Base-by-base conservation (phyloP, 169 alveolate genomes). In the Plasmodium billcollinsi region DNA sequence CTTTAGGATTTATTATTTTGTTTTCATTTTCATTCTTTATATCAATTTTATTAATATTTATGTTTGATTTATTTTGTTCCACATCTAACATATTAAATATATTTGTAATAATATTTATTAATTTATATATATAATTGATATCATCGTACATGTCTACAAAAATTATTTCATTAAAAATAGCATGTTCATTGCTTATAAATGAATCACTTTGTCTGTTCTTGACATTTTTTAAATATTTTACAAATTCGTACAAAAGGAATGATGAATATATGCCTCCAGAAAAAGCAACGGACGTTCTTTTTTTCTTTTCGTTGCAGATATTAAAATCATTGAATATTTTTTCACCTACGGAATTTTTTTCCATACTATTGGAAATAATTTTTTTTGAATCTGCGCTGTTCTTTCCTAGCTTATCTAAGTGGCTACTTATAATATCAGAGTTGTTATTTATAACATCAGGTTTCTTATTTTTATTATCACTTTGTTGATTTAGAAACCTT, bases 231-330 rank as follows among this genome's bases (percentile, higher is more conserved):
- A 83, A 83, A 83, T 83, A 83, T 83, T 83, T 54, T 24, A 83
- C 65, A 69, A 83, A 83, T 62, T n/a, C 50, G 56, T 39, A 83
- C 45, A 83, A 63, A 21, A 83, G 74, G 50, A 83, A 69, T 43
- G 74, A 69, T 2, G 91, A 83, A 33, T 85, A 83, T 20, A 83
- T 83, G n/a, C 61, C 91, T 50, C 91, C 91, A 11, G 91, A 83
- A 58, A 83, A 83, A 14, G 91, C 91, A 24, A 83, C 43, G 45
- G 85, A 72, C 14, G 91, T 83, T 56, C 52, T 70, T 58, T 83
- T 83, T 73, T 70, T 83, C 6, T 83, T 24, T 7, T 83, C 33
- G 8, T 49, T 18, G 24, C 54, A 54, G 18, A 29, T 67, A 66
- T 58, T 43, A 12, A 56, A 18, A 33, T 47, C 18, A 69, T 83